Conservation (phyloP, 345 rosid genomes). For the Combretum micranthum region DNA sequence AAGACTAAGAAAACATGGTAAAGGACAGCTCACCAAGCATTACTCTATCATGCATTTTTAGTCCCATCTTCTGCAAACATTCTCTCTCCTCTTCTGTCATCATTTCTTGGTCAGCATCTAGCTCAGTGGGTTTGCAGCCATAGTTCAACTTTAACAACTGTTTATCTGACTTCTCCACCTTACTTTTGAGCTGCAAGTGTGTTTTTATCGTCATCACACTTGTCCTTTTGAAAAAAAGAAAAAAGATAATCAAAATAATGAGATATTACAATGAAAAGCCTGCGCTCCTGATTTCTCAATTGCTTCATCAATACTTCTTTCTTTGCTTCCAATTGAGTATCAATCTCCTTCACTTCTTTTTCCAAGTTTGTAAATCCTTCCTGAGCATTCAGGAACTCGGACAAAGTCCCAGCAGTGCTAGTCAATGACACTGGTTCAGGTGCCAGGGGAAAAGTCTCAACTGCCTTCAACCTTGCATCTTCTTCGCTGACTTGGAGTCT, state of each 20-base stretch:
- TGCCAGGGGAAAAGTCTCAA: slow-evolving; percentile 27
- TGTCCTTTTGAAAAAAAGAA: slow-evolving; percentile 6
- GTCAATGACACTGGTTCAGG: slow-evolving; percentile 27
- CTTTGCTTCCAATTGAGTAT: slow-evolving; percentile 42
- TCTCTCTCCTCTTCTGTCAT: slow-evolving; percentile 73
- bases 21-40: slow-evolving; percentile 46
- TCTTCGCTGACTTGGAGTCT: slow-evolving; percentile 59
- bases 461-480: slow-evolving; percentile 41
- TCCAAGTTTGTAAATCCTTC: slow-evolving; percentile 28
- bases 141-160: slow-evolving; percentile 47
- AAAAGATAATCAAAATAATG: slow-evolving; percentile 1
- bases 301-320: slow-evolving; percentile 43
- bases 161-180: slow-evolving; percentile 46
- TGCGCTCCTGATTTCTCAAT: slow-evolving; percentile 52
- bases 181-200: slow-evolving; percentile 49
- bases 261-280: slow-evolving; percentile 59
- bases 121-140: slow-evolving; percentile 38
- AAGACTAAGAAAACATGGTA: too few relatives aligned
- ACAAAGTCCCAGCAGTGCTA: slow-evolving; percentile 53
- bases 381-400: slow-evolving; percentile 55
- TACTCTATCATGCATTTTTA: slow-evolving; percentile 54
- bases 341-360: slow-evolving; percentile 26
- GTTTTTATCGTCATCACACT: slow-evolving; percentile 10
- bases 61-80: slow-evolving; percentile 61
- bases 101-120: slow-evolving; percentile 52